Conservation (phyloP, 345 rosid species). For the Cochlearia excelsa region DNA sequence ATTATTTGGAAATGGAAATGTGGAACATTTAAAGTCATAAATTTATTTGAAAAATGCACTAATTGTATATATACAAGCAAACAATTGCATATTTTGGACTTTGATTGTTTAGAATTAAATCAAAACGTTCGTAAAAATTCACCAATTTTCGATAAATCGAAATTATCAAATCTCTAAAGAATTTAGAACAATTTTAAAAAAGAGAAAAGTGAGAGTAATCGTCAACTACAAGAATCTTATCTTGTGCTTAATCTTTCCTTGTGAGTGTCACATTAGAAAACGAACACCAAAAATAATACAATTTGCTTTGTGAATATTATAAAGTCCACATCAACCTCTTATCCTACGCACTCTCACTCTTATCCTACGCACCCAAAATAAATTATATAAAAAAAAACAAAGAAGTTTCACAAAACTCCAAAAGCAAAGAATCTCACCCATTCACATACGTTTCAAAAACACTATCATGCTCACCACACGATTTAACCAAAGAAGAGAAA, state of each 20-base stretch:
- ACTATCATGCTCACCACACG: constrained; percentile 38
- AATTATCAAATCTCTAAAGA: too few species aligned
- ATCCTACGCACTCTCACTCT: constrained; percentile 13
- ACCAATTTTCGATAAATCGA: too few species aligned
- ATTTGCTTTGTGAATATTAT: constrained; percentile 24
- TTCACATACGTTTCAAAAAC: constrained; percentile 34
- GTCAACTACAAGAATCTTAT: constrained; percentile 38
- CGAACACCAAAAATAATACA: constrained; percentile 29
- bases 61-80: too few species aligned
- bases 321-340: constrained; percentile 20
- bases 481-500: constrained; percentile 28
- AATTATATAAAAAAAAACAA: neutral
- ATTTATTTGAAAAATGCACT: too few species aligned
- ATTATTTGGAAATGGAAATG: too few species aligned
- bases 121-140: too few species aligned
- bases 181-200: too few species aligned
- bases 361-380: constrained; percentile 22
- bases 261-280: constrained; percentile 23
- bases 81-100: too few species aligned
- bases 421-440: constrained; percentile 37
- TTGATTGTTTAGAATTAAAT: too few species aligned
- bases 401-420: constrained; percentile 27
- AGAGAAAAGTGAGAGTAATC: constrained; percentile 15
- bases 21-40: too few species aligned
- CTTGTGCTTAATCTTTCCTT: constrained; percentile 22